phyloP scores from a whole-genome alignment of 345 rosid genomes.

The Eucalyptus curtisii region DNA sequence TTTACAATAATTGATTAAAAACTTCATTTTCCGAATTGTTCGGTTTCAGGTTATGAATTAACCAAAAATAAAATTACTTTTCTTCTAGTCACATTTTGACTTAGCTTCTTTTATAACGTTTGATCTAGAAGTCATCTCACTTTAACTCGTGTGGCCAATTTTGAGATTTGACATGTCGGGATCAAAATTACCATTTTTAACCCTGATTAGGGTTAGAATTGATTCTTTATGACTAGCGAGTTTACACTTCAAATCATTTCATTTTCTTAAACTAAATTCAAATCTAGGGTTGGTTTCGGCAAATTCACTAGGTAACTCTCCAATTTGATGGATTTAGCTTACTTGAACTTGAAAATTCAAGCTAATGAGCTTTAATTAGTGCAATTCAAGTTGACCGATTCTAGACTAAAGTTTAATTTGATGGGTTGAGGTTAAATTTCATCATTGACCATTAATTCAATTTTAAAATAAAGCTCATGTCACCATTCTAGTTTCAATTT shows the following conservation, averaged over 20 bases:
- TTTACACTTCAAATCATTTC: neutral
- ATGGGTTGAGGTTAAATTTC: neutral
- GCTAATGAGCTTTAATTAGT: neutral
- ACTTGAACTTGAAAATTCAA: neutral
- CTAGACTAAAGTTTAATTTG: neutral
- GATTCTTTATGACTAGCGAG: neutral
- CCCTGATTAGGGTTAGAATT: no score
- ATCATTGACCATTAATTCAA: neutral
- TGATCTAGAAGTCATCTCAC: neutral
- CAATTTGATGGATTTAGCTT: neutral
- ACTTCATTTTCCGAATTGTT: neutral
- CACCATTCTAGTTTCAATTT: neutral
- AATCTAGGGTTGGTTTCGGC: neutral
- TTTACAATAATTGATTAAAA: no score
- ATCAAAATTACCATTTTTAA: neutral
- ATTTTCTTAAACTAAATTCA: no score
- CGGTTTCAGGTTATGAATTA: accelerated
- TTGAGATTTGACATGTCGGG: neutral
- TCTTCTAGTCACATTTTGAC: neutral
- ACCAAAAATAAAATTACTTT: neutral
- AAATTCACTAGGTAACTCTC: neutral
- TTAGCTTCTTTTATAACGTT: neutral
- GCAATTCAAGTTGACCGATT: neutral
- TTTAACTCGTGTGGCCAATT: neutral
- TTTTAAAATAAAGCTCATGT: neutral